Base-by-base conservation (phyloP, 306 rosid genomes). In the Sesbania bispinosa region DNA sequence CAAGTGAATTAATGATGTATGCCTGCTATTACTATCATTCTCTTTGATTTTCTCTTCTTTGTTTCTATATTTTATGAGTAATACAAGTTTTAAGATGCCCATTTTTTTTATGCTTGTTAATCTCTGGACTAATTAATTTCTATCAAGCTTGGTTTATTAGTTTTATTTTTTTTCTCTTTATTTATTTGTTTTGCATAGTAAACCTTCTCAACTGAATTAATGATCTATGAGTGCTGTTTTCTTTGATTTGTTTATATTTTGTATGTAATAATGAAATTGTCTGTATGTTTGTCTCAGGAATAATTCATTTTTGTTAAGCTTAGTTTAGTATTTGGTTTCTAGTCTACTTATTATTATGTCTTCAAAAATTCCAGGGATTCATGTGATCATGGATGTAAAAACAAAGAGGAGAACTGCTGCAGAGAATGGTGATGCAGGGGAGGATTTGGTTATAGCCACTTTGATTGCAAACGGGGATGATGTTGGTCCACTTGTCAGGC, bases 401-500 rank as follows among this genome's bases (percentile, higher is more conserved):
- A 64, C 84, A 30, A 90, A 79, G 86, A 89, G 96, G 64, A 89
- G 88, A 79, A 48, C 36, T 66, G 66, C 67, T 21, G 10, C 42
- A 15, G 98, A 89, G 71, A 86, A 85, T 47, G 96, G 96, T 55
- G 96, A 89, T 59, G 61, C 65, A 3, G 92, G 86, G 13, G 98
- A 94, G 69, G 97, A 90, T 78, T 64, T 80, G 33, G 89, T 89
- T 58, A 82, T 90, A 16, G 88, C 88, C 0, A 88, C 86, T 54
- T 78, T 89, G 84, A 83, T 86, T 45, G 87, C 88, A 38, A 94
- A 91, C 38, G 92, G 96, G 2, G 96, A 94, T 45, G 97, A 94
- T 69, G 71, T 90, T 24, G 92, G 84, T 68, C 98, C 96, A 47
- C 85, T 91, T 80, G 96, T 94, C n/a, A 82, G 99, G 85, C 96